Base-by-base conservation (phyloP, 176 grass and related monocot genomes). In the Saccharum spontaneum region DNA sequence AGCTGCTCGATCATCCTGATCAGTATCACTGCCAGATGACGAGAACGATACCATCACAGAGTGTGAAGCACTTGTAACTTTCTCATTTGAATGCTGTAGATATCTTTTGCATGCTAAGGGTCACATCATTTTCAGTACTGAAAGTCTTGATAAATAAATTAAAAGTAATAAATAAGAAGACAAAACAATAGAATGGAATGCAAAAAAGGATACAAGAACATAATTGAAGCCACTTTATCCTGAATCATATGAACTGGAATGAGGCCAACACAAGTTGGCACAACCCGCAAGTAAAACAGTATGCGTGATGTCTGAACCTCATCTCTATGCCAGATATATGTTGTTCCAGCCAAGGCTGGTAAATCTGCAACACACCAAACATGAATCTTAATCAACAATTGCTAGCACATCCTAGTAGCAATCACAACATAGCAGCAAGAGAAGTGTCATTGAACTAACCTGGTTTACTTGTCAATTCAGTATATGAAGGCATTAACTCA, bases 21-120 rank as follows among this genome's bases (percentile, higher is more conserved):
- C 89, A 60, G 75, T 46, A 69, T 89, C 85, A 75, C 81, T 94
- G 30, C 73, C 82, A 39, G 93, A 98, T 77, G 93, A 95, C 46
- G 90, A 54, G 80, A 98, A 98, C 39, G 96, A 94, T 82, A 89
- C 91, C 88, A 98, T 86, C 49, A 98, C 86, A 13, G 96, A 98
- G 88, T 98, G 93, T 78, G 85, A 91, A 71, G 91, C 96, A 83
- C 86, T 87, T 18, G 88, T 80, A 87, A 98, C 93, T 87, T 95
- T 98, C 71, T 98, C 89, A 84, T 98, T 98, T n/a, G 93, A 83
- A 82, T 98, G 93, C 0, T 98, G 96, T 85, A 94, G 85, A 50
- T 95, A 98, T 90, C 96, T 98, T 85, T 14, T 78, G 85, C 79
- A 13, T 68, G 72, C 60, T 94, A 92, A 98, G 96, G 78, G 33